These are phyloP conservation scores for Tylopilus vinaceipallidus DNA, from an alignment of 768 basidiomycete species.

Conservation along the genomic window DNA sequence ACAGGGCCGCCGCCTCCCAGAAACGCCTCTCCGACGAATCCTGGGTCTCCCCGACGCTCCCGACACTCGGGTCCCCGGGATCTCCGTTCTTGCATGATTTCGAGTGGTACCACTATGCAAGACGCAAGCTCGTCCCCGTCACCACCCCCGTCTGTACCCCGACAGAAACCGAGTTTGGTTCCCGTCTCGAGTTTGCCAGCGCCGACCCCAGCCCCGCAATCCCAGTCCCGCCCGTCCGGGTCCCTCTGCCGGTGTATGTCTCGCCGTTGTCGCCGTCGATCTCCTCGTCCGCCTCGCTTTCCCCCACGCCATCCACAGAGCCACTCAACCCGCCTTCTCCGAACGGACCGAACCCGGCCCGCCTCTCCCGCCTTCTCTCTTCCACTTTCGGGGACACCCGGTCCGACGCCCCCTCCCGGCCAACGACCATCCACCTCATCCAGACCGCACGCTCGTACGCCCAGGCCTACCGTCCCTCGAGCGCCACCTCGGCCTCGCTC, in stretches of 20 bases:
- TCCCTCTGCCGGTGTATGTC: slow-evolving; percentile 23
- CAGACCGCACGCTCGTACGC: slow-evolving; percentile 17
- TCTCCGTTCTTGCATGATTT: slow-evolving; percentile 11
- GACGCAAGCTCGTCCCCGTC: slow-evolving; percentile 16
- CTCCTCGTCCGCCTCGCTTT: slow-evolving; percentile 8
- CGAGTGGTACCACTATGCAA: slow-evolving; percentile 9
- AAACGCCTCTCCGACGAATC: slow-evolving; percentile 27
- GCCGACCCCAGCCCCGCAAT: neutral
- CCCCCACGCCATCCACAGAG: slow-evolving; percentile 16
- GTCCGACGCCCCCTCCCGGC: slow-evolving; percentile 6
- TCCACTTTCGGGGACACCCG: slow-evolving; percentile 18
- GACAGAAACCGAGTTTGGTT: slow-evolving; percentile 21
- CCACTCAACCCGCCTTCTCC: slow-evolving; percentile 1
- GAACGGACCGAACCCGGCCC: slow-evolving; percentile 1
- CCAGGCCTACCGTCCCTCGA: slow-evolving; percentile 13
- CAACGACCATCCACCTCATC: slow-evolving; percentile 19
- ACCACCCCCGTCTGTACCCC: slow-evolving; percentile 20
- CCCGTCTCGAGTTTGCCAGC: slow-evolving; percentile 1
- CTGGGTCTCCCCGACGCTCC: slow-evolving; percentile 22
- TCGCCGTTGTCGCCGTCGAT: slow-evolving; percentile 20
- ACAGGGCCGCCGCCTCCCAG: slow-evolving; percentile 3
- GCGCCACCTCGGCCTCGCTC: slow-evolving; percentile 10
- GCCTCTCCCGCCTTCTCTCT: slow-evolving; percentile 23
- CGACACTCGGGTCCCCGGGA: slow-evolving; percentile 3
- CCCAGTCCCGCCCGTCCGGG: slow-evolving; percentile 12